Base-by-base conservation (phyloP, 768 basidiomycete genomes). In the Leccinum truebloodii region DNA sequence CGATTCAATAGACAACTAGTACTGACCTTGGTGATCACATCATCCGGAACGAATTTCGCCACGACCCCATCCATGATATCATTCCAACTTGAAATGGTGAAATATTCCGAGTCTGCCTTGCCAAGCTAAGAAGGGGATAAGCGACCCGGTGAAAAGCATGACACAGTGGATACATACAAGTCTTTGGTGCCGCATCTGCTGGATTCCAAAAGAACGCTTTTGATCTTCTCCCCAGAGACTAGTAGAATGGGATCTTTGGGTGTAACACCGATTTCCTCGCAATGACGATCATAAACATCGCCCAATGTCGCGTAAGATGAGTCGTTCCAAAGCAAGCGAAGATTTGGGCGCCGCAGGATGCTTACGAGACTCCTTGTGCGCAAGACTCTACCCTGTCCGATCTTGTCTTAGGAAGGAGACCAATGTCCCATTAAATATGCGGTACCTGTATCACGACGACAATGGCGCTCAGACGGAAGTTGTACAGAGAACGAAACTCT, bases 251-350 rank as follows among this genome's bases (percentile, higher is more conserved):
- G 92, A 59, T 97, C 93, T 74, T 98, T 97, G 64, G 90, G 83
- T 2, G 85, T 82, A 63, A 96, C 85, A 13, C 91, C 87, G 34
- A 75, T 79, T 59, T 84, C 81, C 61, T 88, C 82, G 71, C 94
- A 95, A 71, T 92, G 89, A 20, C 89, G 84, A 71, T 99, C 97
- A 71, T 92, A 97, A 57, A 99, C 89, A 64, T 99, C 97, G 46
- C 92, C 92, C 39, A 99, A 78, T 2, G 89, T 88, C 67, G 94
- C 81, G 69, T 97, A 95, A 0, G 95, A 96, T 0, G 89, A 85
- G 73, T 98, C 96, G 58, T 88, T 92, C 72, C 97, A 93, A 59
- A 96, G 83, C 48, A 99, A 77, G 41, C 97, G 90, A 48, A 95
- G 82, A 59, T 78, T 84, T 1, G 93, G 90, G 54, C 91, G 28